Evolutionary conservation across 805 yeast species (phyloP), one percentile per base, ranked within the genome.

Genomic region (Starmera caribaea): DNA sequence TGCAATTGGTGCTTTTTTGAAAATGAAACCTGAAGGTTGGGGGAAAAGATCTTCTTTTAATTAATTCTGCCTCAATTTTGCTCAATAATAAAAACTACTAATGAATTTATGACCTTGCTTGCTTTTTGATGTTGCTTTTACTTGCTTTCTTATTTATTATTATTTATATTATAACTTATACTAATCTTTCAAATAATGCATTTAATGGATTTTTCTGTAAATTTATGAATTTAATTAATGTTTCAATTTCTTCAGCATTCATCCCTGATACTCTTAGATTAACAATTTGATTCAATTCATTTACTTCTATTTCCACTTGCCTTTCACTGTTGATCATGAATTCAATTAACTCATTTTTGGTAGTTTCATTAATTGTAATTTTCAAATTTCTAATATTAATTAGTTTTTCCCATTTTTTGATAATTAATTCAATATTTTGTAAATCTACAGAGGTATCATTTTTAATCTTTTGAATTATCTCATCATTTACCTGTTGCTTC

Each of bases 1-100:
- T 8, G 85, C 95, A 30, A 86, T 92, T 60, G 98, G 98, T 24
- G 97, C 98, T 2, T 89, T 89, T 48, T 66, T 89, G 52, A 78
- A 55, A 34, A 57, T 54, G 40, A 61, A 59, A 45, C 63, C 62
- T n/a, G 45, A 40, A 21, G 63, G 61, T 5, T 58, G 65, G 65
- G 60, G 57, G 13, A 41, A 63, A 44, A 47, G 55, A 29, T 48
- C 46, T 36, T 49, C 58, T 5, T 17, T 45, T 10, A 44, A 50
- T 8, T 14, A 16, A n/a, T n/a, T n/a, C n/a, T 51, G 43, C 16
- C 35, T 31, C 5, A 27, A n/a, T n/a, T n/a, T n/a, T n/a, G n/a
- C n/a, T n/a, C 44, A n/a, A 41, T 37, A 27, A 34, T 38, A 3
- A 38, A 39, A 10, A 34, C 47, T n/a, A n/a, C n/a, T 4, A 37